Conservation (phyloP, 2,329 filamentous ascomycete genomes). For the Ophiosphaerella narmari region DNA sequence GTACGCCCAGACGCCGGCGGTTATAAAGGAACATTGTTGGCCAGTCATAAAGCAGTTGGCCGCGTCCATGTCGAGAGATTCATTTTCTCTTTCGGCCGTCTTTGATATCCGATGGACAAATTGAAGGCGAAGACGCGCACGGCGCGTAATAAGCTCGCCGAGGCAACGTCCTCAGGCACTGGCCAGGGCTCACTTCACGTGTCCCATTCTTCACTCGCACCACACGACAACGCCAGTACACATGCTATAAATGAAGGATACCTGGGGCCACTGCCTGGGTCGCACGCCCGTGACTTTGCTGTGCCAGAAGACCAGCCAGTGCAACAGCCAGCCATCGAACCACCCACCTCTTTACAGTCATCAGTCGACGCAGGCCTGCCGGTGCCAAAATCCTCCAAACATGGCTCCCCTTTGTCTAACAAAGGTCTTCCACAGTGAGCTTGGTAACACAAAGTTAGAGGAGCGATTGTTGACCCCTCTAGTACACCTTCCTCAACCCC, state of each 20-base stretch:
- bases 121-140: conserved; percentile 40
- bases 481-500: conserved; percentile 19
- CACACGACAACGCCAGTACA: conserved; percentile 39
- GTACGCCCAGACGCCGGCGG: conserved; percentile 15
- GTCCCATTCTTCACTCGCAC: conserved; percentile 33
- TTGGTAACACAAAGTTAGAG: background rate
- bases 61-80: conserved; percentile 13
- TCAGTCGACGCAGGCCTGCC: conserved; percentile 41
- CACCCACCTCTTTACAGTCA: conserved; percentile 42
- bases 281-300: conserved; percentile 42
- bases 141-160: conserved; percentile 39
- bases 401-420: conserved; percentile 20
- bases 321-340: conserved; percentile 30
- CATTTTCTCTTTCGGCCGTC: conserved; percentile 6
- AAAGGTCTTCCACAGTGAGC: conserved; percentile 26
- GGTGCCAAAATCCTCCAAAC: conserved; percentile 32
- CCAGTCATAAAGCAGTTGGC: conserved; percentile 27
- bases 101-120: conserved; percentile 34
- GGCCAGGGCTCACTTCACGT: conserved; percentile 33
- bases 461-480: conserved; percentile 18
- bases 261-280: conserved; percentile 31
- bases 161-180: conserved; percentile 31
- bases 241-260: conserved; percentile 40
- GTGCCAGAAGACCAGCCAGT: conserved; percentile 17
- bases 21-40: conserved; percentile 10